A percentile compares a stretch with the other conserved stretches of the same genome.
Evolutionary conservation across 2,329 filamentous ascomycete genomes (phyloP).

Genomic region (Tolypocladium guangdongense): DNA sequence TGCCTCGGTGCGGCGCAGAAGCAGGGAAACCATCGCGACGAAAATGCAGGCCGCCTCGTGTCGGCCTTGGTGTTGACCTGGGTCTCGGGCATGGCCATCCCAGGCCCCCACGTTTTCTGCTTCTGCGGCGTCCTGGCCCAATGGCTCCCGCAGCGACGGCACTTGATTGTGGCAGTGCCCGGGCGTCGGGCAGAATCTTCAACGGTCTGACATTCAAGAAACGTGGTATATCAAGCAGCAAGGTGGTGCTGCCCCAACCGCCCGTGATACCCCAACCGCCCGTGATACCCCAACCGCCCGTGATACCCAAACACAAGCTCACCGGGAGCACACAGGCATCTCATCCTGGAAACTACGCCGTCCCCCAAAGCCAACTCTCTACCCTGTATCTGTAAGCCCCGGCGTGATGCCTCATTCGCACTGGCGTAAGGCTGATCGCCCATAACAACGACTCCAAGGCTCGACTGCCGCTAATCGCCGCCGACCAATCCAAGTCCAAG

Average conservation of each 20-base stretch:
- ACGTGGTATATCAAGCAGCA: not conserved
- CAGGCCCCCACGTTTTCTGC: not conserved
- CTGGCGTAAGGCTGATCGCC: not conserved
- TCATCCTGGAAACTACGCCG: not conserved
- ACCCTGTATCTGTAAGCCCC: not conserved
- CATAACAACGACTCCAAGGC: not conserved
- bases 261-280: not conserved
- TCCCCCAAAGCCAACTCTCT: not conserved
- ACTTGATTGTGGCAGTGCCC: not conserved
- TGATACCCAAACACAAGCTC: not conserved
- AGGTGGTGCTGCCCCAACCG: not conserved
- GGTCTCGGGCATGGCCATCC: not conserved
- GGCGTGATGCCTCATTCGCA: not conserved
- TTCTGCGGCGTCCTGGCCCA: not conserved
- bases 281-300: not conserved
- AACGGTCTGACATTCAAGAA: not conserved
- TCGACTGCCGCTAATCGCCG: constrained; percentile 21
- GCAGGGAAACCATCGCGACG: not conserved
- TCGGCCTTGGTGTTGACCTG: not conserved
- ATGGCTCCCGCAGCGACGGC: not conserved
- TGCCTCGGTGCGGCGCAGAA: too few species aligned
- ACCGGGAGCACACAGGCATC: not conserved
- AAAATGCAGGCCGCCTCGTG: not conserved
- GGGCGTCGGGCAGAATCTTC: not conserved
- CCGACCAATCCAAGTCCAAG: constrained; percentile 40